These are phyloP conservation scores for Boletus vermiculosoides DNA, from an alignment of 768 basidiomycete species.

Conservation along the genomic window DNA sequence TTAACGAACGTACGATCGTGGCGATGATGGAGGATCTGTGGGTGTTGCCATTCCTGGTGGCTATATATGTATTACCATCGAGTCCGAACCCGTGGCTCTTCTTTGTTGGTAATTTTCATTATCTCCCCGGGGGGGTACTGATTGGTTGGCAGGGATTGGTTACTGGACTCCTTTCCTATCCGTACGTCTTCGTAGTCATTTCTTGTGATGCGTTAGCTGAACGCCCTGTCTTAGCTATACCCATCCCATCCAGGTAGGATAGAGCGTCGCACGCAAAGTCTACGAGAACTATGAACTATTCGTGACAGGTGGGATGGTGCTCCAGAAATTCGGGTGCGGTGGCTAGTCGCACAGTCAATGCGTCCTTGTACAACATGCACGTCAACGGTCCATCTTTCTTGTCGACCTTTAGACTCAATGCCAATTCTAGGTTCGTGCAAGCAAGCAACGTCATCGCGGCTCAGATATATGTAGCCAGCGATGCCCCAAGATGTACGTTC, in stretches of 20 bases:
- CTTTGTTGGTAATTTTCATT: conserved; percentile 37
- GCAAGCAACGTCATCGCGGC: conserved; percentile 42
- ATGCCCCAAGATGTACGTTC: conserved; percentile 52
- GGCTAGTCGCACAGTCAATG: conserved; percentile 58
- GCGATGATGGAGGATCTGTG: conserved; percentile 57
- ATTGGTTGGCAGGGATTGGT: conserved; percentile 36
- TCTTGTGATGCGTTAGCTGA: not conserved
- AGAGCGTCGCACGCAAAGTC: not conserved
- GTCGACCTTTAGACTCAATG: not conserved
- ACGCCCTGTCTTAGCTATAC: conserved; percentile 34
- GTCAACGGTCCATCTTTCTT: not conserved
- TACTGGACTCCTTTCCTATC: conserved; percentile 45
- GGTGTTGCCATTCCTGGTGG: conserved; percentile 60
- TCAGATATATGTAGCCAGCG: no score
- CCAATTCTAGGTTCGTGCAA: conserved; percentile 40
- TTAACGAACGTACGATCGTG: conserved; percentile 54
- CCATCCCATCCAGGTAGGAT: conserved; percentile 47
- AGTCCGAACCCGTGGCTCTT: conserved; percentile 52
- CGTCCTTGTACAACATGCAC: conserved; percentile 58
- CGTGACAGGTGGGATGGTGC: no score
- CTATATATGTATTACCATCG: conserved; percentile 47
- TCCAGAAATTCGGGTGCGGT: conserved; percentile 61
- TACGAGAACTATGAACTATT: not conserved
- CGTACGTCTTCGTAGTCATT: conserved; percentile 26
- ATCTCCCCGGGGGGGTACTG: not conserved